phyloP scores from a whole-genome alignment of 805 yeast species.

The Nakazawaea holstii region DNA sequence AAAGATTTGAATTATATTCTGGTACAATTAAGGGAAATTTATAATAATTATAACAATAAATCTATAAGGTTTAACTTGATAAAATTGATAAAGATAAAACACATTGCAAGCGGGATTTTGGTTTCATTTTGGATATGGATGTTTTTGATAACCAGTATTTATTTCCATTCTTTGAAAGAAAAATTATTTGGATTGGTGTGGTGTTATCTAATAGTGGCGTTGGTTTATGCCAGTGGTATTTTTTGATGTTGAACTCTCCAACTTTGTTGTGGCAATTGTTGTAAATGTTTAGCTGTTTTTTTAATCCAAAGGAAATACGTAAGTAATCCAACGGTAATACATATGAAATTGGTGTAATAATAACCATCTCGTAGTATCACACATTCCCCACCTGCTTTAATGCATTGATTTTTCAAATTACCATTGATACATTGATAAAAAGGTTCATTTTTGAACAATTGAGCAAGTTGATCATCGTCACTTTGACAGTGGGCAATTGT shows the following conservation, averaged over 20 bases:
- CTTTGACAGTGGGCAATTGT: slow-evolving; percentile 59
- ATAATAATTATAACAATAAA: neutral
- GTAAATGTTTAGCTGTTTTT: slow-evolving; percentile 56
- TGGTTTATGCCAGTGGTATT: slow-evolving; percentile 37
- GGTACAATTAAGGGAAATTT: neutral
- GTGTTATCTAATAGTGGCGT: slow-evolving; percentile 47
- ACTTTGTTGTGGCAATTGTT: slow-evolving; percentile 62
- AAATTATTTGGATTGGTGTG: slow-evolving; percentile 65
- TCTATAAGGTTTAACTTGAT: neutral
- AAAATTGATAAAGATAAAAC: neutral
- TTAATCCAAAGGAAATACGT: slow-evolving; percentile 65
- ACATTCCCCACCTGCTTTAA: slow-evolving; percentile 50
- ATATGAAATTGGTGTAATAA: slow-evolving; percentile 67
- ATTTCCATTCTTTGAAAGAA: slow-evolving; percentile 79
- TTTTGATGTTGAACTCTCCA: slow-evolving; percentile 58
- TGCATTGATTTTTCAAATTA: slow-evolving; percentile 43
- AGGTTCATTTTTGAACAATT: slow-evolving; percentile 16
- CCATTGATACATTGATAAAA: slow-evolving; percentile 25
- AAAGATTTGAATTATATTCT: neutral
- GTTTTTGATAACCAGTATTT: slow-evolving; percentile 76
- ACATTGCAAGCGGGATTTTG: slow-evolving; percentile 17
- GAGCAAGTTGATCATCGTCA: slow-evolving; percentile 7
- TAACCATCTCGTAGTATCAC: slow-evolving; percentile 69
- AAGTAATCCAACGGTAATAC: slow-evolving; percentile 60
- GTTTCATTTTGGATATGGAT: slow-evolving; percentile 75